phyloP scores from a whole-genome alignment of 2,329 filamentous ascomycete species.

The Furcasterigmium sp. region DNA sequence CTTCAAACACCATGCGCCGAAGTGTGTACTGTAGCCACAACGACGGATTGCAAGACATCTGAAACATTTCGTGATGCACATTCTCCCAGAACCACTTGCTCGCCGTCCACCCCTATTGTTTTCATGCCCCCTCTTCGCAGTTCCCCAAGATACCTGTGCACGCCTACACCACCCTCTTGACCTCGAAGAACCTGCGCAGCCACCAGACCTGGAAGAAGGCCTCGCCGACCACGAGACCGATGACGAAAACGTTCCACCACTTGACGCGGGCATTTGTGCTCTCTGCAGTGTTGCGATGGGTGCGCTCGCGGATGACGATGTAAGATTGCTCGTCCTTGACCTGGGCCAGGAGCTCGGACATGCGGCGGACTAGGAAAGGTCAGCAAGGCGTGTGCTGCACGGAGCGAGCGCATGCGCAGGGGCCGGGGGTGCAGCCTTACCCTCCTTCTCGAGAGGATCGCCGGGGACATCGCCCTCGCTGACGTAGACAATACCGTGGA shows the following conservation, averaged over 20 bases:
- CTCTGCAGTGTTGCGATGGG: conserved; percentile 96
- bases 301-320: conserved; percentile 91
- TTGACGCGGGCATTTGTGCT: conserved; percentile 97
- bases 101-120: too few relatives aligned
- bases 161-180: conserved; percentile 60
- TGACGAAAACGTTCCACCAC: conserved; percentile 99
- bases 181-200: conserved; percentile 97
- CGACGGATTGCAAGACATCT: too few relatives aligned
- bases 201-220: conserved; percentile 99
- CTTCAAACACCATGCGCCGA: too few relatives aligned
- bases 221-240: conserved; percentile 82
- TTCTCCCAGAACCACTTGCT: too few relatives aligned
- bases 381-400: too few relatives aligned
- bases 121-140: too few relatives aligned
- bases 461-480: conserved; percentile 77
- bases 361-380: conserved; percentile 58
- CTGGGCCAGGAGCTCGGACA: conserved; percentile 81
- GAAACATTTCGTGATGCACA: too few relatives aligned
- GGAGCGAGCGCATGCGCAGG: too few relatives aligned
- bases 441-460: conserved; percentile 87
- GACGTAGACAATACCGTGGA: conserved; percentile 97
- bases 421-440: conserved; percentile 39
- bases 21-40: too few relatives aligned
- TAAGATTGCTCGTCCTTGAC: conserved; percentile 98
- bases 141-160: too few relatives aligned